phyloP scores from a whole-genome alignment of 1,139 yeast species.

The Lodderomyces parapsilosis region DNA sequence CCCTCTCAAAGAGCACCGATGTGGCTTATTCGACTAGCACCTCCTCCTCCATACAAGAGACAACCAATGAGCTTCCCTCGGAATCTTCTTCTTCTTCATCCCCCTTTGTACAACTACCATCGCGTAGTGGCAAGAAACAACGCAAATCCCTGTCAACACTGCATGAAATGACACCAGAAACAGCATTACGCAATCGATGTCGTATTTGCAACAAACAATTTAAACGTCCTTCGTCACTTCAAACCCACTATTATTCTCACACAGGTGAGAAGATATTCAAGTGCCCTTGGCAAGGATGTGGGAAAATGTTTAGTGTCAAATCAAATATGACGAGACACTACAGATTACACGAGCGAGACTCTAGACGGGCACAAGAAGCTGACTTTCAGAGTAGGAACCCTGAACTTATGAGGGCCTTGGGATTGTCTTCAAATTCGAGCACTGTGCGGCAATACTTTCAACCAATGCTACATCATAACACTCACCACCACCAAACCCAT shows the following conservation, averaged over 20 bases:
- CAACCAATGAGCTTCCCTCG: not conserved
- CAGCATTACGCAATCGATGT: conserved; percentile 49
- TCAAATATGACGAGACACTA: conserved; percentile 80
- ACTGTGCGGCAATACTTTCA: not conserved
- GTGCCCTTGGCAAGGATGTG: conserved; percentile 69
- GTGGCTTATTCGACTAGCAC: too few relatives aligned
- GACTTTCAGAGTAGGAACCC: not conserved
- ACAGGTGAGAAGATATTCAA: conserved; percentile 82
- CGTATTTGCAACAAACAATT: conserved; percentile 72
- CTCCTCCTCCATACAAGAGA: not conserved
- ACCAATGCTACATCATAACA: not conserved
- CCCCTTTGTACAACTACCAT: not conserved
- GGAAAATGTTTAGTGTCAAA: conserved; percentile 70
- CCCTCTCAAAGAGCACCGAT: not conserved
- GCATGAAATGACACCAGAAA: conserved; percentile 32
- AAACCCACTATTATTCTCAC: conserved; percentile 79
- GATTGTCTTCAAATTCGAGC: not conserved
- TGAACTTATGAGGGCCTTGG: not conserved
- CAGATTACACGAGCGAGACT: conserved; percentile 55
- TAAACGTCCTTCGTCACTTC: conserved; percentile 77
- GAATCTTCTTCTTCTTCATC: conserved; percentile 1
- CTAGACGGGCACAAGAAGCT: conserved; percentile 11
- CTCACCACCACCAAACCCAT: not conserved
- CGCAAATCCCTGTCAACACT: conserved; percentile 20
- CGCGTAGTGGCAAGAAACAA: conserved; percentile 3